Percentiles rank a stretch among this genome's conserved stretches.
These are phyloP conservation scores for Sporobolomyces pararoseus DNA, from an alignment of 768 basidiomycete genomes.

Conservation along the genomic window DNA sequence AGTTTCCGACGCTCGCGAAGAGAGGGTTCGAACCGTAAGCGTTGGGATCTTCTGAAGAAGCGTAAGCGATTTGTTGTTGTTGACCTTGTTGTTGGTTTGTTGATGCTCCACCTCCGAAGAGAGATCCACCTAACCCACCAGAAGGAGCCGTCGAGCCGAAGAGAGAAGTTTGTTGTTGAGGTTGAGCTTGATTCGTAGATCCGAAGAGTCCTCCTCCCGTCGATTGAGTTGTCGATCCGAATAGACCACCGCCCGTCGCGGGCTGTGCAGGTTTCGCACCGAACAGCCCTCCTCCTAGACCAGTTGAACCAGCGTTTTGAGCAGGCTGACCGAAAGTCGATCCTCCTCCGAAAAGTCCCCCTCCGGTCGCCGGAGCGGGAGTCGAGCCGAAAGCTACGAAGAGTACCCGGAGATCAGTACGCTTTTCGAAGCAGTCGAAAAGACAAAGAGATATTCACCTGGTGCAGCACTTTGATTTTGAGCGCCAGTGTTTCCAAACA, in stretches of 20 bases:
- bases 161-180: slow-evolving; percentile 39
- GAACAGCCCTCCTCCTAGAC: slow-evolving; percentile 22
- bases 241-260: slow-evolving; percentile 14
- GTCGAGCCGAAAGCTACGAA: slow-evolving; percentile 23
- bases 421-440: neutral
- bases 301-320: neutral
- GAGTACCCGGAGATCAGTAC: neutral
- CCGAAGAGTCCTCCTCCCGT: slow-evolving; percentile 31
- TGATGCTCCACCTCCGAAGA: slow-evolving; percentile 42
- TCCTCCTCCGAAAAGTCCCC: slow-evolving; percentile 46
- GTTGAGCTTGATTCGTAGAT: slow-evolving; percentile 21
- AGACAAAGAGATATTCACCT: neutral
- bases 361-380: slow-evolving; percentile 10
- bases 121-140: slow-evolving; percentile 50
- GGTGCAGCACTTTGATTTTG: slow-evolving; percentile 1
- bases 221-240: slow-evolving; percentile 5
- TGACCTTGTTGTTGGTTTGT: slow-evolving; percentile 54
- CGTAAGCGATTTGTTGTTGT: slow-evolving; percentile 57
- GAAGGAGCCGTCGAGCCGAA: slow-evolving; percentile 45
- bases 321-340: slow-evolving; percentile 29
- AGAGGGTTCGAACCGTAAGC: slow-evolving; percentile 52
- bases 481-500: slow-evolving; percentile 17
- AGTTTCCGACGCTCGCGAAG: slow-evolving; percentile 43
- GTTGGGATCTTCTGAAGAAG: slow-evolving; percentile 78
- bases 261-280: slow-evolving; percentile 32